Evolutionary conservation across 257 asterid genomes (phyloP).

Genomic region (Plantago major): DNA sequence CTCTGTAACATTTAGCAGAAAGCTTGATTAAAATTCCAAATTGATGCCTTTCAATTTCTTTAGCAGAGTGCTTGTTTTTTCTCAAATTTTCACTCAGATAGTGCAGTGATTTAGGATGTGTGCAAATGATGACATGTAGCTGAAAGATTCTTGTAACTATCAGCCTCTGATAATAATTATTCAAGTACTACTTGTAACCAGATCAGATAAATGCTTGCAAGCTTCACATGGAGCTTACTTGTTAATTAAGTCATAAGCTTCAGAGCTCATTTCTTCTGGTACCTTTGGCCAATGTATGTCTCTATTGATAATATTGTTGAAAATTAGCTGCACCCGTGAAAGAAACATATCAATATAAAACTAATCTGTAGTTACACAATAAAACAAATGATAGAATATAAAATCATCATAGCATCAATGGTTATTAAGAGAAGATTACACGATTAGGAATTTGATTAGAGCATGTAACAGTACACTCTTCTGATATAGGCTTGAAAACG

Average conservation of each 20-base stretch:
- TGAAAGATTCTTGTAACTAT: no score
- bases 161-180: no score
- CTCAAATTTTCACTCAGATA: no score
- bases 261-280: constrained; percentile 87
- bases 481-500: not conserved
- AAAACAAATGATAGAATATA: constrained; percentile 10
- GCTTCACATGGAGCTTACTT: constrained; percentile 50
- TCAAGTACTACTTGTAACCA: no score
- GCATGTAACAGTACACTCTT: not conserved
- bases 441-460: constrained; percentile 6
- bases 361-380: constrained; percentile 17
- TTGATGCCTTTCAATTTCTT: no score
- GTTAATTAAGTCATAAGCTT: constrained; percentile 77
- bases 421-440: not conserved
- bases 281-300: constrained; percentile 93
- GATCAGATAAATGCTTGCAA: no score
- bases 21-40: no score
- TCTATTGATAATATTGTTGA: constrained; percentile 83
- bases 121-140: no score
- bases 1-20: no score
- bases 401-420: constrained; percentile 10
- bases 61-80: no score
- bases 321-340: constrained; percentile 67
- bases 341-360: constrained; percentile 24
- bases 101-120: no score